Evolutionary conservation across 2,329 filamentous ascomycete species (phyloP).

Genomic region (Epicoccum nigrum): DNA sequence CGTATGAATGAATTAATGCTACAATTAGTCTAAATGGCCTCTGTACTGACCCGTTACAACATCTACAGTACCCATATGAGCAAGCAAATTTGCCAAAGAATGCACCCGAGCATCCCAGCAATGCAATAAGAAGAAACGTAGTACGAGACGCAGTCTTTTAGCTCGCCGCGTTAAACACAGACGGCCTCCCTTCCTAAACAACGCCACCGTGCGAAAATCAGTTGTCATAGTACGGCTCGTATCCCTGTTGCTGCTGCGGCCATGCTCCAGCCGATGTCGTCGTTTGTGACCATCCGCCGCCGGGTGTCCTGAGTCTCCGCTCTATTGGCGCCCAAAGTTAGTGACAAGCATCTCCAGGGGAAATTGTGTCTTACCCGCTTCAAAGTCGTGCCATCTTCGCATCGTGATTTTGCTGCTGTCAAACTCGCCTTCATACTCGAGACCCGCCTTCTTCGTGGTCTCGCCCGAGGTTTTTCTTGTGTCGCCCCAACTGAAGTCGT

Average conservation of each 20-base stretch:
- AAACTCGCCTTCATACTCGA: conserved; percentile 93
- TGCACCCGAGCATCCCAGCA: conserved; percentile 24
- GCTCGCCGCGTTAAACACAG: conserved; percentile 26
- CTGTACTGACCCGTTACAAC: conserved; percentile 11
- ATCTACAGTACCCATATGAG: conserved; percentile 19
- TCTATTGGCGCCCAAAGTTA: conserved; percentile 45
- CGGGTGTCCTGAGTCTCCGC: conserved; percentile 50
- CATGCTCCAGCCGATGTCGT: conserved; percentile 45
- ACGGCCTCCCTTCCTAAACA: conserved; percentile 30
- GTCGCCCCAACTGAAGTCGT: conserved; percentile 99
- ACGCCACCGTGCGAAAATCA: conserved; percentile 42
- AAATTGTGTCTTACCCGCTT: conserved; percentile 63
- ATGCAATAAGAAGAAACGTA: conserved; percentile 38
- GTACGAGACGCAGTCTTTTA: conserved; percentile 38
- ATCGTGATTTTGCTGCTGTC: conserved; percentile 99
- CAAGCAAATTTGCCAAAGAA: conserved; percentile 7
- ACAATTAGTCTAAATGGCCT: conserved; percentile 18
- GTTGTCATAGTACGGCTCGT: conserved; percentile 50
- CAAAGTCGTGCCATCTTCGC: conserved; percentile 96
- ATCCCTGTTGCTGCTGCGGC: conserved; percentile 44
- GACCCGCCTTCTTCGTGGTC: conserved; percentile 82
- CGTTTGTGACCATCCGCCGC: conserved; percentile 45
- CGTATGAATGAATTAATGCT: conserved; percentile 14
- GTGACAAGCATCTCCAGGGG: conserved; percentile 26
- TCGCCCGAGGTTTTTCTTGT: conserved; percentile 94